phyloP scores from a whole-genome alignment of 345 rosid species.

The Eucalyptus camaldulensis region DNA sequence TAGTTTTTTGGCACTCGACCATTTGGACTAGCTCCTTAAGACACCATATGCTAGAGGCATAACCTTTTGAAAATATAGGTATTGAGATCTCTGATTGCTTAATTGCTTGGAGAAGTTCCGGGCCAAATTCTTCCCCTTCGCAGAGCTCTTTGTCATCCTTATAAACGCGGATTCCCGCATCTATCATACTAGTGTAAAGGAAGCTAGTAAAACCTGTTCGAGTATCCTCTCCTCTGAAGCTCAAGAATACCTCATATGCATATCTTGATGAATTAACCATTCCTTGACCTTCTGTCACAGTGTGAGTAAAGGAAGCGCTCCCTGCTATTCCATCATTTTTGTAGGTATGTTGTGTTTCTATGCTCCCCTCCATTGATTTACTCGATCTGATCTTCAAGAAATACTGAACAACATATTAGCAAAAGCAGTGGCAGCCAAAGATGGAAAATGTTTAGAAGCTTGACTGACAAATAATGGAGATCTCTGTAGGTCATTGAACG shows the following conservation, averaged over 20 bases:
- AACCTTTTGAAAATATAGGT: neutral
- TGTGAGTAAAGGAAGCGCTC: neutral
- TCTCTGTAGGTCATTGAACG: neutral
- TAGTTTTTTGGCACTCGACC: neutral
- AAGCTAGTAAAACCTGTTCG: fast-evolving
- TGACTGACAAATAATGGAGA: neutral
- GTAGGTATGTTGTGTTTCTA: no score
- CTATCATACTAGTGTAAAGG: neutral
- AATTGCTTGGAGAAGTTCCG: neutral
- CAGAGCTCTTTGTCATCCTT: fast-evolving
- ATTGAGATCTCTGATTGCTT: neutral
- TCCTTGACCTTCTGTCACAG: fast-evolving
- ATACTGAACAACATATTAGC: neutral
- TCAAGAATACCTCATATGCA: neutral
- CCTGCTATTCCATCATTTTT: neutral
- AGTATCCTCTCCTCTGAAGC: neutral
- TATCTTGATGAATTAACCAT: neutral
- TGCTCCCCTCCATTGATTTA: neutral
- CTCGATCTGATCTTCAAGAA: neutral
- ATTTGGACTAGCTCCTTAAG: neutral
- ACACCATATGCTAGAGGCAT: neutral
- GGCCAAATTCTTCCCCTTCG: fast-evolving
- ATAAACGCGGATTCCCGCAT: neutral
- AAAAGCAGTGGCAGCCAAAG: neutral
- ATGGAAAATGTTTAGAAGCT: neutral